Percentiles rank a stretch among this genome's conserved stretches.
phyloP scores from a whole-genome alignment of 1,139 yeast species.

The Candida glucosophila region DNA sequence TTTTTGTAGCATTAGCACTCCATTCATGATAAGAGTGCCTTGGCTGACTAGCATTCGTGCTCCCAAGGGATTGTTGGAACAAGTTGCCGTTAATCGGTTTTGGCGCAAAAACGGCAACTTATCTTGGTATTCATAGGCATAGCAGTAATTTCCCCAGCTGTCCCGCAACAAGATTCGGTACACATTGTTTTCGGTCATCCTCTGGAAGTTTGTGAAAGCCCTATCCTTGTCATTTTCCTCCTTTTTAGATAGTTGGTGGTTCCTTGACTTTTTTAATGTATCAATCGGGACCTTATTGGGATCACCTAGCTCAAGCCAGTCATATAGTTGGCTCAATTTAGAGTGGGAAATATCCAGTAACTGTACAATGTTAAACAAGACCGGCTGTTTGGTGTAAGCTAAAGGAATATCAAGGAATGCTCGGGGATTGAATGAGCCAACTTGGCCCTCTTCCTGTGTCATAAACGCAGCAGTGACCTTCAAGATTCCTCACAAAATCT shows the following conservation, averaged over 20 bases:
- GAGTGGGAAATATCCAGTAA: conserved; percentile 29
- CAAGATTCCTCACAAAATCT: too few relatives aligned
- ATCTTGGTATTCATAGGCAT: conserved; percentile 32
- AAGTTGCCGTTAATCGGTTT: conserved; percentile 12
- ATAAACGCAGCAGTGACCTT: background rate
- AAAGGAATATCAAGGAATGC: conserved; percentile 7
- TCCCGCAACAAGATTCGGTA: conserved; percentile 31
- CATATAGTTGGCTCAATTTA: conserved; percentile 26
- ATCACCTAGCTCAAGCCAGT: conserved; percentile 29
- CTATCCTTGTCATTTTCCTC: conserved; percentile 16
- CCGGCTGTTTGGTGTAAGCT: conserved; percentile 9
- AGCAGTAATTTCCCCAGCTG: conserved; percentile 21
- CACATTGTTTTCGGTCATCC: conserved; percentile 7
- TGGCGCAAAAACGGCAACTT: conserved; percentile 24
- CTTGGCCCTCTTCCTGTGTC: background rate
- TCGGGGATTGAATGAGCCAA: conserved; percentile 10
- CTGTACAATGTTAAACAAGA: conserved; percentile 23
- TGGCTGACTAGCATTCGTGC: conserved; percentile 24
- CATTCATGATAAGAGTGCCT: conserved; percentile 26
- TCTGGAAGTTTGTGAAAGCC: background rate
- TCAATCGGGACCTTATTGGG: conserved; percentile 37
- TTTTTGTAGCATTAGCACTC: conserved; percentile 23
- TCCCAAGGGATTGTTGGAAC: conserved; percentile 31
- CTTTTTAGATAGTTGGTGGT: conserved; percentile 23
- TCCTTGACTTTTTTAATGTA: conserved; percentile 13